A percentile compares a stretch with the other conserved stretches of the same genome.
These are phyloP conservation scores for Begonia loranthoides DNA, from an alignment of 306 rosid genomes.

Conservation along the genomic window DNA sequence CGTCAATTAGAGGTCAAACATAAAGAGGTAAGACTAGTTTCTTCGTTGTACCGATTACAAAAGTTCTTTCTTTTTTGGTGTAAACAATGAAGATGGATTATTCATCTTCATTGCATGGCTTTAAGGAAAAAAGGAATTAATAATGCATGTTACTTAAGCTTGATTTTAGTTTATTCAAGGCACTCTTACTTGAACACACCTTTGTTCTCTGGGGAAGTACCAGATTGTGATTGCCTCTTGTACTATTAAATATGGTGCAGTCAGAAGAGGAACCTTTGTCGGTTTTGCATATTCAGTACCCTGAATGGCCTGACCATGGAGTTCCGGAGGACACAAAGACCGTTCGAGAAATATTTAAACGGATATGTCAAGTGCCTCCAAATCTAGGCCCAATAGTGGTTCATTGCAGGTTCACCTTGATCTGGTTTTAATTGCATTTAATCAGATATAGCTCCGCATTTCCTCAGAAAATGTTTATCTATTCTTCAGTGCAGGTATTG, in stretches of 20 bases:
- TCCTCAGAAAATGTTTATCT: conserved; percentile 26
- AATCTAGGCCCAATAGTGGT: conserved; percentile 72
- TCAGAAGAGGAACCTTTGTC: conserved; percentile 45
- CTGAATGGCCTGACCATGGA: conserved; percentile 97
- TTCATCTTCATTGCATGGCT: too few species aligned
- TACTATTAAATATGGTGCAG: conserved; percentile 28
- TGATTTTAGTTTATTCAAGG: too few species aligned
- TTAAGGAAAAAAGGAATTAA: too few species aligned
- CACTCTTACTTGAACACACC: too few species aligned
- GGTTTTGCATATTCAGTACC: conserved; percentile 80
- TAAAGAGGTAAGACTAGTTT: conserved; percentile 37
- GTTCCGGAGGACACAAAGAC: conserved; percentile 61
- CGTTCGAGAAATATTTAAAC: conserved; percentile 65
- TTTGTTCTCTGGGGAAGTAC: conserved; percentile 13
- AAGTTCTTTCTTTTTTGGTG: background rate
- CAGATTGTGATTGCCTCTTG: conserved; percentile 6
- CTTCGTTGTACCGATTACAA: background rate
- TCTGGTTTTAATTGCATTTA: conserved; percentile 5
- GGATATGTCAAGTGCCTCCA: conserved; percentile 48
- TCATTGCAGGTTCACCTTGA: conserved; percentile 76
- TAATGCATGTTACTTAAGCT: too few species aligned
- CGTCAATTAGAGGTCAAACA: conserved; percentile 61
- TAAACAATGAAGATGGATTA: too few species aligned
- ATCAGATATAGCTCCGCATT: conserved; percentile 7
- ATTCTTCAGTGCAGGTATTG: conserved; percentile 93